phyloP scores from a whole-genome alignment of 345 rosid genomes.

The Geranium rotundifolium region DNA sequence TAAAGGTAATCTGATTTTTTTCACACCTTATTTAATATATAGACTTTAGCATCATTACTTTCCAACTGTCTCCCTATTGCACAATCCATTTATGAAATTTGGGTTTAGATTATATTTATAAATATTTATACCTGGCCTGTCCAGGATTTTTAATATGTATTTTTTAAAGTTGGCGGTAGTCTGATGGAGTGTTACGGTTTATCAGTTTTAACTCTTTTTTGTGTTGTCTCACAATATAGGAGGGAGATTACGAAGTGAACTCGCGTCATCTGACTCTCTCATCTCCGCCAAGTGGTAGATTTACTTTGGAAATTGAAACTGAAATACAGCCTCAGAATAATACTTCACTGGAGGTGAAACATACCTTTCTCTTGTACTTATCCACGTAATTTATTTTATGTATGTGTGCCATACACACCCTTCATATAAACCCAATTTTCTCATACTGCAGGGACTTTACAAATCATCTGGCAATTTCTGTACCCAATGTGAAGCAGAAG shows the following conservation, averaged over 20 bases:
- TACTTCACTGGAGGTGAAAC: slow-evolving; percentile 74
- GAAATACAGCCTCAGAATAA: slow-evolving; percentile 85
- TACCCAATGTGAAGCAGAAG: slow-evolving; percentile 99
- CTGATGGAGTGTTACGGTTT: background rate
- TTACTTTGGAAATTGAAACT: slow-evolving; percentile 64
- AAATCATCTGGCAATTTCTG: slow-evolving; percentile 89
- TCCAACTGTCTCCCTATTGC: background rate
- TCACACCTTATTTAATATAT: background rate
- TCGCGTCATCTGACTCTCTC: slow-evolving; percentile 57
- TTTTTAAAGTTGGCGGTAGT: background rate
- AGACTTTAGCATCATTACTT: background rate
- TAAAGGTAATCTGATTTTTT: slow-evolving; percentile 39
- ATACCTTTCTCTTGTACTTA: background rate
- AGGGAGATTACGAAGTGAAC: slow-evolving; percentile 50
- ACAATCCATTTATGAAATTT: too few relatives aligned
- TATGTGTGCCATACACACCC: slow-evolving; percentile 3
- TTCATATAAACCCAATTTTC: background rate
- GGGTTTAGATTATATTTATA: background rate
- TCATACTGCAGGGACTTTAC: slow-evolving; percentile 67
- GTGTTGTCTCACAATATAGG: slow-evolving; percentile 22
- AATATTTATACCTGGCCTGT: background rate
- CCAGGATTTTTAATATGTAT: background rate
- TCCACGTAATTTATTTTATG: too few relatives aligned
- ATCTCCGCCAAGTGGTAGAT: slow-evolving; percentile 53
- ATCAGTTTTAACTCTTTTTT: background rate